phyloP scores from a whole-genome alignment of 2,329 filamentous ascomycete species.

The Elsinoe necatrix region DNA sequence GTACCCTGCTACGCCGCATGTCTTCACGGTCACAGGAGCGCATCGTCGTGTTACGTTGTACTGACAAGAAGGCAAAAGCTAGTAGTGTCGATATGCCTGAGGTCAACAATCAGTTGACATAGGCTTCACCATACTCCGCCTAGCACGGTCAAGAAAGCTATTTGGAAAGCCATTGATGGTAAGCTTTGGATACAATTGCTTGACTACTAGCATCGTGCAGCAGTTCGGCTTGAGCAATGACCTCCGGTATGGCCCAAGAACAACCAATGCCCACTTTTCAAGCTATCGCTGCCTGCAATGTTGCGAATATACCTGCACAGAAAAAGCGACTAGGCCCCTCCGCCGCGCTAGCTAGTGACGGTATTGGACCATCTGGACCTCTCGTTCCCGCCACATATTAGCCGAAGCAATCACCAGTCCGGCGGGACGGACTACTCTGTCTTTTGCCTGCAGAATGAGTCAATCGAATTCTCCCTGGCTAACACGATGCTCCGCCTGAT shows the following conservation, averaged over 20 bases:
- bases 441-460: background rate
- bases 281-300: background rate
- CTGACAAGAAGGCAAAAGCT: conserved; percentile 6
- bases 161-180: background rate
- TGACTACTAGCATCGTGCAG: background rate
- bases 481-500: conserved; percentile 1
- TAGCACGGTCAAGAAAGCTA: too few relatives aligned
- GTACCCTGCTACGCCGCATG: background rate
- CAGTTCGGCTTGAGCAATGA: background rate
- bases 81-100: background rate
- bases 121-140: background rate
- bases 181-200: background rate
- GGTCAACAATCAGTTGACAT: background rate
- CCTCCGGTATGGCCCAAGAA: background rate
- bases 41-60: background rate
- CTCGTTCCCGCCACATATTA: background rate
- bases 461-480: background rate
- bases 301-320: background rate
- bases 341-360: background rate
- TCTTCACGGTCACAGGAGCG: background rate
- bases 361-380: background rate
- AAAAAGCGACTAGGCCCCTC: background rate
- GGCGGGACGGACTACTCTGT: background rate
- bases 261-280: background rate
- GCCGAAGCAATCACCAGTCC: background rate